Percentiles rank a stretch among this genome's conserved stretches.
phyloP scores from a whole-genome alignment of 495 filamentous ascomycete species.

The Xylaria flabelliformis region DNA sequence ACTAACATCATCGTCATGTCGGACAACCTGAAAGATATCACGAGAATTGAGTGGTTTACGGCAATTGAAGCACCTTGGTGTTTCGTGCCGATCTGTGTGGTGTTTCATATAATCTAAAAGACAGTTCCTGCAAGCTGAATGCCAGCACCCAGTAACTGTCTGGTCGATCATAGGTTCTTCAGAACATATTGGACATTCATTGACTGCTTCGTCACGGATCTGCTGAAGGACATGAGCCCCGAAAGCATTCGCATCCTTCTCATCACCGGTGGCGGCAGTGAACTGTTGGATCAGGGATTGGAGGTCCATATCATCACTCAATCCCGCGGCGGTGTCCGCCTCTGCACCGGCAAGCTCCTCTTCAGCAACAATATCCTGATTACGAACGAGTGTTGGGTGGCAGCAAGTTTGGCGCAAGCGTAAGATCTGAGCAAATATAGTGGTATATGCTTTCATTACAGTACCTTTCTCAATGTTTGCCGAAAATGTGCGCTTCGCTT shows the following conservation, averaged over 20 bases:
- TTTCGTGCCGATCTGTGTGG: slow-evolving; percentile 74
- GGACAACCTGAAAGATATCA: slow-evolving; percentile 90
- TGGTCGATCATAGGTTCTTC: slow-evolving; percentile 95
- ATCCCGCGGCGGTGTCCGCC: slow-evolving; percentile 77
- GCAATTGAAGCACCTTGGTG: slow-evolving; percentile 87
- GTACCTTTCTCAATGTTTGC: slow-evolving; percentile 90
- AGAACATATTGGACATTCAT: slow-evolving; percentile 92
- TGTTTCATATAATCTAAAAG: slow-evolving; percentile 85
- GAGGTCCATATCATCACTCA: slow-evolving; percentile 97
- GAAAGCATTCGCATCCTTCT: slow-evolving; percentile 72
- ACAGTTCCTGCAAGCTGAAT: slow-evolving; percentile 93
- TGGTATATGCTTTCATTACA: slow-evolving; percentile 90
- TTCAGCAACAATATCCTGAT: slow-evolving; percentile 82
- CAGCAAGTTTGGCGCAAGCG: slow-evolving; percentile 94
- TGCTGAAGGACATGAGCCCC: slow-evolving; percentile 86
- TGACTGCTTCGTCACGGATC: slow-evolving; percentile 84
- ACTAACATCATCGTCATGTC: slow-evolving; percentile 47
- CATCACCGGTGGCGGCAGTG: slow-evolving; percentile 68
- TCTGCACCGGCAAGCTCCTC: slow-evolving; percentile 83
- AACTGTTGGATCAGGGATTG: slow-evolving; percentile 84
- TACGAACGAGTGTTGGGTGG: slow-evolving; percentile 86
- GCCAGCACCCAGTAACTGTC: slow-evolving; percentile 94
- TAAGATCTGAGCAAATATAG: slow-evolving; percentile 95
- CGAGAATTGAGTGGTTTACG: slow-evolving; percentile 79
- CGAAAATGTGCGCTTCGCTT: slow-evolving; percentile 82